phyloP scores from a whole-genome alignment of 495 filamentous ascomycete genomes.

The Neurospora intermedia region DNA sequence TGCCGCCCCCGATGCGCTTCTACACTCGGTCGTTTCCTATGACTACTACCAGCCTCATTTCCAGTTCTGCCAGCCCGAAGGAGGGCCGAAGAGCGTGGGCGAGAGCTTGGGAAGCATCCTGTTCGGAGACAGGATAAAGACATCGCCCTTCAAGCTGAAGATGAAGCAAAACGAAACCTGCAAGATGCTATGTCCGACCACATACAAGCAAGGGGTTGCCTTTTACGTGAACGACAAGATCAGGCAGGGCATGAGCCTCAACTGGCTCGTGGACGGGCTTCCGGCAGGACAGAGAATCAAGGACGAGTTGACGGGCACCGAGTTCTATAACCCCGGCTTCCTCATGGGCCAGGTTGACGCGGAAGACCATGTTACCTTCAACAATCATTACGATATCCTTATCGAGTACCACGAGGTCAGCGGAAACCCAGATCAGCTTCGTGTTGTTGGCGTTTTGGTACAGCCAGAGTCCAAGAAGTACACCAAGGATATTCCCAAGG shows the following conservation, averaged over 20 bases:
- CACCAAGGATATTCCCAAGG: slow-evolving; percentile 32
- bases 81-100: slow-evolving; percentile 59
- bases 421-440: slow-evolving; percentile 46
- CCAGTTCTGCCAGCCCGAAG: slow-evolving; percentile 72
- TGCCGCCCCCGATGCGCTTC: slow-evolving; percentile 62
- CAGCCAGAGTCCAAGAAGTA: slow-evolving; percentile 63
- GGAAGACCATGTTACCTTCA: slow-evolving; percentile 47
- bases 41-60: slow-evolving; percentile 89
- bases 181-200: slow-evolving; percentile 60
- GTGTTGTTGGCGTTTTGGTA: slow-evolving; percentile 86
- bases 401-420: slow-evolving; percentile 82
- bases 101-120: slow-evolving; percentile 93
- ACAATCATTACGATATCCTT: slow-evolving; percentile 93
- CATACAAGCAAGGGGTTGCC: slow-evolving; percentile 56
- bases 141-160: slow-evolving; percentile 76
- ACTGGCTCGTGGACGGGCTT: slow-evolving; percentile 91
- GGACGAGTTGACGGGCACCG: slow-evolving; percentile 59
- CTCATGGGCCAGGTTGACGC: slow-evolving; percentile 56
- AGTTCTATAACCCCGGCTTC: slow-evolving; percentile 84
- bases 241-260: slow-evolving; percentile 71
- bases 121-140: slow-evolving; percentile 91
- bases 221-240: slow-evolving; percentile 77
- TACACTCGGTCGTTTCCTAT: slow-evolving; percentile 85
- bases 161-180: slow-evolving; percentile 82
- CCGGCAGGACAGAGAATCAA: slow-evolving; percentile 71